Evolutionary conservation across 768 basidiomycete species (phyloP), one percentile per base, ranked within the genome.

Genomic region (Boletellus ananiceps): DNA sequence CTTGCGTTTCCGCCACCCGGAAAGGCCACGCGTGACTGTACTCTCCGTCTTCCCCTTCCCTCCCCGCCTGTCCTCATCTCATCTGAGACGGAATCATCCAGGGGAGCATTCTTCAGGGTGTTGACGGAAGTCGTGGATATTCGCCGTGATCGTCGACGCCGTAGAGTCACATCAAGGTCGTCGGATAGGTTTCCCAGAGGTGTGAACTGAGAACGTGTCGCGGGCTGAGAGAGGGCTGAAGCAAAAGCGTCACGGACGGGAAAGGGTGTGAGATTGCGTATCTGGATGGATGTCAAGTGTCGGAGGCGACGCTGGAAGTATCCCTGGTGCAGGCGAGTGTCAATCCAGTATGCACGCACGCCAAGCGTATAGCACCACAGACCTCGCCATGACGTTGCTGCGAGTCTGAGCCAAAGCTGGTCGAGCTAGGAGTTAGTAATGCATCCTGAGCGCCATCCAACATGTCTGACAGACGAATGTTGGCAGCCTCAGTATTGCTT

Each of bases 231-330:
- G 45, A 91, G 74, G 16, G 88, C 86, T 19, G 86, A 85, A 16
- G 88, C 82, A 54, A 88, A 75, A 9, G 68, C 53, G 65, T 92
- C 88, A 32, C 89, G 82, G 45, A 80, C 80, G 31, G 88, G 88
- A 64, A 88, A 91, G 2, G 86, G 87, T n/a, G 89, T 86, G 33
- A 92, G 71, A 63, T 92, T 92, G 54, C 82, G 80, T 56, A 92
- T 74, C 69, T 89, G 85, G 42, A 92, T 71, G 37, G 80, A 74
- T 49, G 79, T 75, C 50, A 91, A 75, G 69, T 91, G 86, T 56
- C 88, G 80, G 54, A 88, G 73, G 37, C 86, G 83, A 60, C 80
- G 80, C 80, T 88, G 66, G 40, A 63, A 66, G 52, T 7, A 57
- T 33, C 45, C 50, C 66, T 67, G 33, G 46, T 16, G 25, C n/a